phyloP scores from a whole-genome alignment of 106 monocot genomes.

The Allium cepa region DNA sequence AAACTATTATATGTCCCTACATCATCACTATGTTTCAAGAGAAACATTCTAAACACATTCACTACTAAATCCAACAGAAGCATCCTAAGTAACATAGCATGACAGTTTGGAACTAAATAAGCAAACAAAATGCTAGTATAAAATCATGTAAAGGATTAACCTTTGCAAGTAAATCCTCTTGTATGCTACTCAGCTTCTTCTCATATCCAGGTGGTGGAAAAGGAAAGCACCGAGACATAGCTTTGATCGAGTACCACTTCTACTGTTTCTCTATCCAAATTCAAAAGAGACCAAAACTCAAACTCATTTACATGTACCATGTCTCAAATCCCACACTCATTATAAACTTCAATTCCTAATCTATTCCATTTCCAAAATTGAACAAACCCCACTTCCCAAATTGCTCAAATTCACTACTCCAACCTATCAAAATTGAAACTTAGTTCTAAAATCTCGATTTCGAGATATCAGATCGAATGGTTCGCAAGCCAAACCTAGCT shows the following conservation, averaged over 20 bases:
- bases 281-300: constrained; percentile 12
- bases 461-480: neutral
- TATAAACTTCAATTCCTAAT: constrained; percentile 23
- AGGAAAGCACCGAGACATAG: constrained; percentile 92
- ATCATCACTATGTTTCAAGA: too few species aligned
- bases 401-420: neutral
- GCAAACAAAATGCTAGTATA: too few species aligned
- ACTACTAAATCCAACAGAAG: too few species aligned
- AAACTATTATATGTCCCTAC: too few species aligned
- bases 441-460: neutral
- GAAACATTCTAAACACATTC: too few species aligned
- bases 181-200: constrained; percentile 21
- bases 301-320: constrained; percentile 37
- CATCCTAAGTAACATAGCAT: too few species aligned
- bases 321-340: constrained; percentile 34
- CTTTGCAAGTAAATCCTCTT: constrained; percentile 49
- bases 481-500: neutral
- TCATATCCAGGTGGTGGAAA: constrained; percentile 88
- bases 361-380: constrained; percentile 13
- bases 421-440: neutral
- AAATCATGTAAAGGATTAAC: constrained; percentile 16
- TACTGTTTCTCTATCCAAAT: constrained; percentile 30
- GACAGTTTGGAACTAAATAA: too few species aligned
- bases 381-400: neutral
- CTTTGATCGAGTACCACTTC: constrained; percentile 11